Percentiles rank a stretch among this genome's conserved stretches.
Conservation (phyloP, 139 green algal species). For the Chlorella sp. region DNA sequence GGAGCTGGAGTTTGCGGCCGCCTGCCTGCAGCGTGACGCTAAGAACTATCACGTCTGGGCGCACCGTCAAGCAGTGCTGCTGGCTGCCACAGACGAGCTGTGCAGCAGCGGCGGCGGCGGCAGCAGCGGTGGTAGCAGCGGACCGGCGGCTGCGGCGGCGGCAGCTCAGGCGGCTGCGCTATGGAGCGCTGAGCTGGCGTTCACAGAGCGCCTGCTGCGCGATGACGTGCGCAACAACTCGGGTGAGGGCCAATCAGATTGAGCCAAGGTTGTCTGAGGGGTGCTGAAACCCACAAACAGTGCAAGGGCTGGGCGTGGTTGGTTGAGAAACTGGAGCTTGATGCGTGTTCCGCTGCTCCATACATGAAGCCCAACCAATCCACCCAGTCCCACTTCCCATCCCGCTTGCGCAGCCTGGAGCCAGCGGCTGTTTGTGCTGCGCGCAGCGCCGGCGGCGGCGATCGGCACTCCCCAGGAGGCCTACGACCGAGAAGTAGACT, state of each 20-base stretch:
- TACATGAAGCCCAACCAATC: too few species aligned
- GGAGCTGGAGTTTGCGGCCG: slow-evolving; percentile 65
- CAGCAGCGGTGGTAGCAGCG: background rate
- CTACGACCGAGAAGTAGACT: slow-evolving; percentile 59
- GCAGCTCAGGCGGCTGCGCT: slow-evolving; percentile 1
- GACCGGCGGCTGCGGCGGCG: background rate
- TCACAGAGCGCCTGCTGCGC: slow-evolving; percentile 54
- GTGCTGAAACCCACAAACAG: too few species aligned
- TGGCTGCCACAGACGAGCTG: background rate
- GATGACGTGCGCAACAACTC: slow-evolving; percentile 90
- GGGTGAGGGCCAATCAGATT: background rate
- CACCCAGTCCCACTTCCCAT: background rate
- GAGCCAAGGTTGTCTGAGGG: too few species aligned
- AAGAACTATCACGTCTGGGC: slow-evolving; percentile 97
- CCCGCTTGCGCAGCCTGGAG: slow-evolving; percentile 73
- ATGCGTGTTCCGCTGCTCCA: too few species aligned
- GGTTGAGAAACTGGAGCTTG: too few species aligned
- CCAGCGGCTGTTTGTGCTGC: slow-evolving; percentile 79
- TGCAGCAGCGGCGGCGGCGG: too few species aligned
- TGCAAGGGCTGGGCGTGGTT: too few species aligned
- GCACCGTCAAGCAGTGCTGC: slow-evolving; percentile 73
- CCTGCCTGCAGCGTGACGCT: slow-evolving; percentile 70
- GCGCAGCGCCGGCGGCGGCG: background rate
- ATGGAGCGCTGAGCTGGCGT: slow-evolving; percentile 70
- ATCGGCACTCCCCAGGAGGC: background rate